A percentile compares a stretch with the other conserved stretches of the same genome.
Conservation (phyloP, 768 basidiomycete species). For the Dioszegia hungarica region DNA sequence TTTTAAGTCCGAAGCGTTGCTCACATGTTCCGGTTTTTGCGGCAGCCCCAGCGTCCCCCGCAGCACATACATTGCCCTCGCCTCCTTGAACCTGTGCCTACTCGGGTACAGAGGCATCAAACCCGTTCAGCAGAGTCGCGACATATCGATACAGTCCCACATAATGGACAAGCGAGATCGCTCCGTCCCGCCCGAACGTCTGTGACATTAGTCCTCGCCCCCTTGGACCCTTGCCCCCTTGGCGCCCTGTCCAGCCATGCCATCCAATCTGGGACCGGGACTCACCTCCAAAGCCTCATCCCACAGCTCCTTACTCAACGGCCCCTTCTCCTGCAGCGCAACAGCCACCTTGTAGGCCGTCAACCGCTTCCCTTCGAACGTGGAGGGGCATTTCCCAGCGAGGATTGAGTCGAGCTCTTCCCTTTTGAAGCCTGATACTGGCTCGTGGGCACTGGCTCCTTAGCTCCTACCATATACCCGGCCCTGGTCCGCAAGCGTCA, state of each 20-base stretch:
- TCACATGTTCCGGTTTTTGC: too few species aligned
- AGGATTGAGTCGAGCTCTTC: slow-evolving; percentile 1
- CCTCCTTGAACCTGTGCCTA: too few species aligned
- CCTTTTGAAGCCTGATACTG: background rate
- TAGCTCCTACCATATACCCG: background rate
- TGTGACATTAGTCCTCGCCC: too few species aligned
- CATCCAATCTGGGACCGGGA: too few species aligned
- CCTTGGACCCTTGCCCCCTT: too few species aligned
- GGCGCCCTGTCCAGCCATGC: too few species aligned
- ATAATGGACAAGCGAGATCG: slow-evolving; percentile 1
- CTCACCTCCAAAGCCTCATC: slow-evolving; percentile 1
- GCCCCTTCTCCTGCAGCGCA: background rate
- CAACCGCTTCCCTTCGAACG: background rate
- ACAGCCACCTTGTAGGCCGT: background rate
- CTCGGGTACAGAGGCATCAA: slow-evolving; percentile 9
- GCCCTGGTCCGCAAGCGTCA: background rate
- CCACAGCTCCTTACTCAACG: slow-evolving; percentile 1
- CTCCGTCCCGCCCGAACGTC: background rate
- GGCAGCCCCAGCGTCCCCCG: too few species aligned
- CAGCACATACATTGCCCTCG: too few species aligned
- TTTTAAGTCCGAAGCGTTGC: too few species aligned
- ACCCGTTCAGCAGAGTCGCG: slow-evolving; percentile 3
- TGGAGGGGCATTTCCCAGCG: background rate
- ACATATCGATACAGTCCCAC: slow-evolving; percentile 5
- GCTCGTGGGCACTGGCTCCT: slow-evolving; percentile 5